phyloP scores from a whole-genome alignment of 2,329 filamentous ascomycete species.

The Cercospora brassicicola region DNA sequence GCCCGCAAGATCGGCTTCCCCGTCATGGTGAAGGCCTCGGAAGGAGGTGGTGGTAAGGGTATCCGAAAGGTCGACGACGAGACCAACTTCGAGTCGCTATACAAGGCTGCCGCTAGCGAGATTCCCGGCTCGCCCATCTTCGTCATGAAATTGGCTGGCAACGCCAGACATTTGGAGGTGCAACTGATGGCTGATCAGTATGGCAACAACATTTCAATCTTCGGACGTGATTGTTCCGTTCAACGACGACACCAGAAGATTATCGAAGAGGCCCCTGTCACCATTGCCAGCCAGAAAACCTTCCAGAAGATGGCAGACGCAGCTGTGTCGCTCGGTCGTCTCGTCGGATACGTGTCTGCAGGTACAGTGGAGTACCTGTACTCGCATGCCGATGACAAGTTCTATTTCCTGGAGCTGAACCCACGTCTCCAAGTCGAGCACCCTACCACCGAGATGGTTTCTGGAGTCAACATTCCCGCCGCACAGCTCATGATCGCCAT shows the following conservation, averaged over 20 bases:
- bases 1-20: constrained; percentile 94
- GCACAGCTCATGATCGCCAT: constrained; percentile 98
- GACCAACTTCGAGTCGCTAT: constrained; percentile 79
- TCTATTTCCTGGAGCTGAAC: constrained; percentile 99
- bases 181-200: constrained; percentile 98
- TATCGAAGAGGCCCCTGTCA: constrained; percentile 97
- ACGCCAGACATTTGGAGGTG: constrained; percentile 94
- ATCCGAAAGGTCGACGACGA: constrained; percentile 91
- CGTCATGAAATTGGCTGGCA: constrained; percentile 99
- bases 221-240: constrained; percentile 97
- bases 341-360: constrained; percentile 97
- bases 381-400: constrained; percentile 95
- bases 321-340: constrained; percentile 85
- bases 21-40: constrained; percentile 99
- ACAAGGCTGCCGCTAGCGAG: constrained; percentile 94
- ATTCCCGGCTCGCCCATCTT: constrained; percentile 99
- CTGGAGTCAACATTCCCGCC: constrained; percentile 92
- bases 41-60: constrained; percentile 98
- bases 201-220: constrained; percentile 98
- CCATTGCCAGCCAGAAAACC: constrained; percentile 82
- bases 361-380: constrained; percentile 99
- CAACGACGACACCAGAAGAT: constrained; percentile 99
- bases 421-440: constrained; percentile 99
- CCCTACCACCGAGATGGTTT: constrained; percentile 98
- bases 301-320: constrained; percentile 97